Percentiles rank a stretch among this genome's conserved stretches.
These are phyloP conservation scores for Dactylellina cionopaga DNA, from an alignment of 2,329 filamentous ascomycete genomes.

Conservation along the genomic window DNA sequence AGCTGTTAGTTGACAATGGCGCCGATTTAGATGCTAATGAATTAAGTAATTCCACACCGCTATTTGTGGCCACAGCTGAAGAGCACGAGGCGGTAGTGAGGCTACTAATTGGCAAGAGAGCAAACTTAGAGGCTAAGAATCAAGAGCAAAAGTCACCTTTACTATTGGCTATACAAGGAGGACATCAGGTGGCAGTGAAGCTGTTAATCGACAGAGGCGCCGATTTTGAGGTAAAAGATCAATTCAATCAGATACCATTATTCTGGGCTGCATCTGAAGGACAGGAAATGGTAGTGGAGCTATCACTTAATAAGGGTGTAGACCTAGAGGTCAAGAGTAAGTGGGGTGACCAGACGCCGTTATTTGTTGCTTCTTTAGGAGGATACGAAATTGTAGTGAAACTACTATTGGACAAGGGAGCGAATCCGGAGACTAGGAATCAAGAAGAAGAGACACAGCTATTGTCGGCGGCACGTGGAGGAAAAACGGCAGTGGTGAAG, in stretches of 20 bases:
- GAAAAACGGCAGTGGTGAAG: too few relatives aligned
- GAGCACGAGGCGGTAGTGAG: background rate
- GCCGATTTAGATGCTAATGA: background rate
- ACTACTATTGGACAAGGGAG: too few relatives aligned
- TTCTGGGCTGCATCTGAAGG: too few relatives aligned
- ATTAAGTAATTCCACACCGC: background rate
- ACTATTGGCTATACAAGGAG: too few relatives aligned
- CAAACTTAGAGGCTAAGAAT: background rate
- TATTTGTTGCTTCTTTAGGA: too few relatives aligned
- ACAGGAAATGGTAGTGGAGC: too few relatives aligned
- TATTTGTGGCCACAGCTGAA: background rate
- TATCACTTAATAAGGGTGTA: background rate
- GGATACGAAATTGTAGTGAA: too few relatives aligned
- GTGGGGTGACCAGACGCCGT: background rate
- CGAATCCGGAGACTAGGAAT: too few relatives aligned
- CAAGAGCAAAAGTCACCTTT: background rate
- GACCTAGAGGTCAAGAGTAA: background rate
- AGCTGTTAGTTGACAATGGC: background rate
- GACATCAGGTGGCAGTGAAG: background rate
- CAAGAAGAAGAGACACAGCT: too few relatives aligned
- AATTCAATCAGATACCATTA: too few relatives aligned
- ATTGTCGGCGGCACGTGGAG: too few relatives aligned
- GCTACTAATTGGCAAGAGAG: background rate
- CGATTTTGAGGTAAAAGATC: background rate
- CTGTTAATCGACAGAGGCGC: background rate